Evolutionary conservation across 805 yeast genomes (phyloP), one percentile per base, ranked within the genome.

Genomic region (Yarrowia alimentaria): DNA sequence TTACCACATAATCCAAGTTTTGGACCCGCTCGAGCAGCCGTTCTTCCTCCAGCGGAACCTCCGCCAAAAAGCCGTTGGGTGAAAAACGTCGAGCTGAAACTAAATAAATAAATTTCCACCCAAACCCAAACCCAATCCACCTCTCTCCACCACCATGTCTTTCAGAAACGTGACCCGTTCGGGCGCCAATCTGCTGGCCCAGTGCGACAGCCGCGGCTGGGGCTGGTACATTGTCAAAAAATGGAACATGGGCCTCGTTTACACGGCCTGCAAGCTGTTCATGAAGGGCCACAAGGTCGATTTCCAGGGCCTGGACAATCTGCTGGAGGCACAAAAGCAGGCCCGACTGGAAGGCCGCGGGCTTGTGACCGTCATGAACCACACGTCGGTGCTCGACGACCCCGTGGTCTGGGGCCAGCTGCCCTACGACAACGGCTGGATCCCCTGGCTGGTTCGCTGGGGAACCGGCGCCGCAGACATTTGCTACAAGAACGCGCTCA

Each of bases 391-490:
- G 4, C 49, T 88, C 18, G 99, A 91, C 64, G 99, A 91, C 61
- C 99, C 99, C 0, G 74, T 85, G 26, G 69, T 87, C 34, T 91
- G 94, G 86, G 95, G 94, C 0, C 77, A 84, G 26, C 71, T 90
- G 53, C 96, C 97, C 0, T 75, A 81, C 77, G 72, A 79, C 29
- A 78, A 77, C 58, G 84, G 78, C 58, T 65, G 70, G 11, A 77
- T 79, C 52, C 68, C 85, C 13, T 84, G 80, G 55, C 75, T 78
- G 49, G 78, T 88, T 50, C 74, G 99, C 60, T 91, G 98, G 98
- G 90, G 96, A 5, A 72, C 93, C 51, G 99, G 95, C 0, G 99
- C 99, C 9, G 79, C 83, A 45, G 90, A 93, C 64, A 78, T 91
- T 30, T 91, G 98, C 63, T 91, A 93, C 66, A 57, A 53, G 30